Evolutionary conservation across 2,329 filamentous ascomycete genomes (phyloP), one percentile per base, ranked within the genome.

Genomic region (Curvularia hawaiiensis): DNA sequence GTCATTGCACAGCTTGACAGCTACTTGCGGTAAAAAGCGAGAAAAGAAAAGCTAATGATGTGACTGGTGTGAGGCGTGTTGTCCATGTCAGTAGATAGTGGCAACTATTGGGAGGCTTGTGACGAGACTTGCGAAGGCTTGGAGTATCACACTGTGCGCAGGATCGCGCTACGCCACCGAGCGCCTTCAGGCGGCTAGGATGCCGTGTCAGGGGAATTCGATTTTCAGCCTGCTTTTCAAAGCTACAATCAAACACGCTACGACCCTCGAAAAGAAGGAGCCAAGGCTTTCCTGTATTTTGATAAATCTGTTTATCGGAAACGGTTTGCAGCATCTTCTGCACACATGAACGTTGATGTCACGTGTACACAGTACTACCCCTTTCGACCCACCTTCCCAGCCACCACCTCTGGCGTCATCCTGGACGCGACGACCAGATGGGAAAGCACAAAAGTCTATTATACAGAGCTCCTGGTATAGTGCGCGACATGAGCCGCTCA

Each of bases 21-120:
- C 3, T 10, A 10, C 18, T 26, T 31, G 22, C 14, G 3, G 44
- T 14, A 53, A 12, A 24, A n/a, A 2, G n/a, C 35, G 35, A 38
- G 10, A 33, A 22, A 18, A 20, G 40, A 20, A 31, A 31, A 10
- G 14, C 22, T 11, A 24, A 39, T 10, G 10, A 16, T n/a, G 10
- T 11, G 9, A 24, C 12, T 35, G 20, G 7, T 16, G 11, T 20
- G 20, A 39, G 41, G 22, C 24, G n/a, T 39, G 24, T 16, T 40
- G 18, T 20, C 30, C 31, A 45, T 50, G 26, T 7, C 31, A 35
- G 28, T 18, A 20, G 12, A 33, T 20, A 20, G 9, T 8, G 11
- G 22, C 39, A 18, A 45, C 11, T 58, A 54, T 54, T 54, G 45
- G 31, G 45, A 33, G 50, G 45, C 55, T 48, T 43, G 24, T 14